A percentile compares a stretch with the other conserved stretches of the same genome.
These are phyloP conservation scores for Cicer yamashitae DNA, from an alignment of 306 rosid genomes.

Conservation along the genomic window DNA sequence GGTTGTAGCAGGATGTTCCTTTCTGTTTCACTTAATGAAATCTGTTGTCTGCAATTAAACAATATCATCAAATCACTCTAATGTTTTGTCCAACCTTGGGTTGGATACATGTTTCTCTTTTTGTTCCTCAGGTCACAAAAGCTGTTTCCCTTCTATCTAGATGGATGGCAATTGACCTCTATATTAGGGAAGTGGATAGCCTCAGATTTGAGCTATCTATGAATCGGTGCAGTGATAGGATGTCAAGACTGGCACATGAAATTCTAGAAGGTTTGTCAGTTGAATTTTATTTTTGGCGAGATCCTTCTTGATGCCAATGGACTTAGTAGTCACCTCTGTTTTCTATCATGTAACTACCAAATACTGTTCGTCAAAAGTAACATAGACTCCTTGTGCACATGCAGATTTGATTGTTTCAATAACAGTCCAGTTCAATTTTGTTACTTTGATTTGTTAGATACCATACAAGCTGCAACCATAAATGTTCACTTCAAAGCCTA, in stretches of 20 bases:
- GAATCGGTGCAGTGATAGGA: slow-evolving; percentile 73
- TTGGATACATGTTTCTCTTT: slow-evolving; percentile 26
- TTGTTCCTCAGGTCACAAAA: slow-evolving; percentile 75
- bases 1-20: slow-evolving; percentile 11
- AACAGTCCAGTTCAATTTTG: slow-evolving; percentile 22
- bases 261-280: slow-evolving; percentile 73
- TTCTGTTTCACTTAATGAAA: slow-evolving; percentile 21
- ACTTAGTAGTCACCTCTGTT: slow-evolving; percentile 31
- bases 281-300: slow-evolving; percentile 36
- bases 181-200: slow-evolving; percentile 83
- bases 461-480: background rate
- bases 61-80: slow-evolving; percentile 31
- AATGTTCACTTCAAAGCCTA: slow-evolving; percentile 2
- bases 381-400: background rate
- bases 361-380: slow-evolving; percentile 18
- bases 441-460: slow-evolving; percentile 14
- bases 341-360: slow-evolving; percentile 2
- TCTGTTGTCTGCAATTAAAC: slow-evolving; percentile 19
- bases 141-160: slow-evolving; percentile 88
- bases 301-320: slow-evolving; percentile 34
- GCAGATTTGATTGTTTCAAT: slow-evolving; percentile 28
- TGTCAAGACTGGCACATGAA: slow-evolving; percentile 72
- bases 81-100: slow-evolving; percentile 26
- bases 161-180: slow-evolving; percentile 96
- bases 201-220: slow-evolving; percentile 93